These are phyloP conservation scores for Trypanosoma scelopori DNA, from an alignment of 208 protist species.

Conservation along the genomic window DNA sequence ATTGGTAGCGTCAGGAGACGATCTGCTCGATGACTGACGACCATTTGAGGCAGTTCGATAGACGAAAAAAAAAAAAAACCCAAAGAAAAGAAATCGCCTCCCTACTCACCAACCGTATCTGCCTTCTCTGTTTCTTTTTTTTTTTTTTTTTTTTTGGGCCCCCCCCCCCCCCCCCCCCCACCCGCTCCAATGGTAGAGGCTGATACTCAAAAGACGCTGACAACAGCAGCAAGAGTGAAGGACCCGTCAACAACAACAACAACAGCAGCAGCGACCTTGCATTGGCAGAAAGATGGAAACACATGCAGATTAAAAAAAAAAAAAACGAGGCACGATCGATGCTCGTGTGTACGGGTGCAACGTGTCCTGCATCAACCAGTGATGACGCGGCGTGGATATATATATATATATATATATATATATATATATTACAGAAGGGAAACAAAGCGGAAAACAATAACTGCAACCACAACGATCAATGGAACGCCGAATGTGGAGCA, in stretches of 20 bases:
- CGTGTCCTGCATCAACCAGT: background rate
- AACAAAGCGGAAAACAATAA: background rate
- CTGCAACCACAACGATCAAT: background rate
- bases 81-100: background rate
- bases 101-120: background rate
- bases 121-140: slow-evolving; percentile 2
- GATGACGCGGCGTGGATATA: background rate
- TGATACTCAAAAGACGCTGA: no score
- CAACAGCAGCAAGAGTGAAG: no score
- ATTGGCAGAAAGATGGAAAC: no score
- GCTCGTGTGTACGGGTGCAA: background rate
- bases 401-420: slow-evolving; percentile 5
- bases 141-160: slow-evolving; percentile 7
- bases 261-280: no score
- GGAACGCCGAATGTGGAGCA: background rate
- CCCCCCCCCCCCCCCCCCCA: no score
- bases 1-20: slow-evolving; percentile 39
- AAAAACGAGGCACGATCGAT: no score
- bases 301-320: no score
- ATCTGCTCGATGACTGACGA: slow-evolving; percentile 19
- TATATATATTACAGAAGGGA: slow-evolving; percentile 1
- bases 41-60: no score
- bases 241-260: no score
- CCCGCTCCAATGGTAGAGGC: no score
- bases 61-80: no score